Evolutionary conservation across 352 stramenopile genomes (phyloP).

Genomic region (Phytophthora tubulina): DNA sequence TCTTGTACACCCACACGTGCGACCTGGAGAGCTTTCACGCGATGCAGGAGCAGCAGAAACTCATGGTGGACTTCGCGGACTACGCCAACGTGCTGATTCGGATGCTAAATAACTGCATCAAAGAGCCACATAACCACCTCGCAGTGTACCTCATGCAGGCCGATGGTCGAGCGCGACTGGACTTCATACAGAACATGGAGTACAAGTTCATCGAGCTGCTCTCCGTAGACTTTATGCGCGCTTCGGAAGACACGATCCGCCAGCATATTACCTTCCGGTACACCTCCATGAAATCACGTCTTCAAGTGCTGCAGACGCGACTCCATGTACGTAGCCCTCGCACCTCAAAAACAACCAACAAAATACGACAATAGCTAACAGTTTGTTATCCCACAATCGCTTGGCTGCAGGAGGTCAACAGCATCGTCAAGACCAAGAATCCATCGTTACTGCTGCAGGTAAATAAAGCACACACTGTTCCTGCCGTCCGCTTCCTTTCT

Average conservation of each 20-base stretch:
- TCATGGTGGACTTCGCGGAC: slow-evolving; percentile 96
- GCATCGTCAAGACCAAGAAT: slow-evolving; percentile 96
- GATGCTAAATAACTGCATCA: slow-evolving; percentile 97
- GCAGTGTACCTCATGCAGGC: slow-evolving; percentile 95
- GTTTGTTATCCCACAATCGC: not conserved
- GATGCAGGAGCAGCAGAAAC: slow-evolving; percentile 96
- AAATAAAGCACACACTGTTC: slow-evolving; percentile 17
- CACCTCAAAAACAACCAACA: not conserved
- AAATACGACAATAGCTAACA: slow-evolving; percentile 17
- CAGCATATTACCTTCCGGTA: slow-evolving; percentile 95
- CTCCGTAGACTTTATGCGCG: slow-evolving; percentile 92
- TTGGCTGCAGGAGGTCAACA: slow-evolving; percentile 89
- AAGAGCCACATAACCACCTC: slow-evolving; percentile 94
- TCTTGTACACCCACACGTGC: slow-evolving; percentile 93
- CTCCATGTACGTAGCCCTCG: slow-evolving; percentile 68
- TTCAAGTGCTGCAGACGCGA: slow-evolving; percentile 92
- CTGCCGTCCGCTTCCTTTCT: not conserved
- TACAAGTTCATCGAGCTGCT: slow-evolving; percentile 97
- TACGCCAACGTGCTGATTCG: slow-evolving; percentile 95
- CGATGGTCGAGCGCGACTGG: slow-evolving; percentile 90
- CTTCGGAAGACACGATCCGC: slow-evolving; percentile 90
- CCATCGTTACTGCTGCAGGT: slow-evolving; percentile 94
- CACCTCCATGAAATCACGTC: slow-evolving; percentile 93
- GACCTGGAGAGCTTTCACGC: slow-evolving; percentile 88
- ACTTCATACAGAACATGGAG: slow-evolving; percentile 98